Conservation (phyloP, 169 alveolate species). For the Cryptosporidium sp. region DNA sequence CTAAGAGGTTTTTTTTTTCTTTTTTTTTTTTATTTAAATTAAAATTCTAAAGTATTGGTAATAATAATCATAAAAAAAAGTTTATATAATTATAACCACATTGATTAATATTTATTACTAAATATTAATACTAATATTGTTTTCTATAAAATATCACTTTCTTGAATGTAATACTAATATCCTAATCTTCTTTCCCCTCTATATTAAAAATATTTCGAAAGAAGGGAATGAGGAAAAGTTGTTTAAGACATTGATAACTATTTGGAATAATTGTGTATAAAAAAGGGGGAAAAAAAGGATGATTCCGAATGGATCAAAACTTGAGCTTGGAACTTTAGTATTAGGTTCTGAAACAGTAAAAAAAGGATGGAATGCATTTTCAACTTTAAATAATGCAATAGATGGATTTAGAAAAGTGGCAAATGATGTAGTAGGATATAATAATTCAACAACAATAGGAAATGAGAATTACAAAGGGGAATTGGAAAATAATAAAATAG, state of each 20-base stretch:
- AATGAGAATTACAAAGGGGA: neutral
- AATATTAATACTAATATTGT: no score
- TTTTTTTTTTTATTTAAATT: neutral
- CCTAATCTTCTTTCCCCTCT: neutral
- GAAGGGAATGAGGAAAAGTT: neutral
- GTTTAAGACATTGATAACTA: no score
- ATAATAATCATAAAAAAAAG: no score
- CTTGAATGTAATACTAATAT: neutral
- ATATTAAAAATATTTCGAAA: no score
- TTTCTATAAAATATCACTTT: no score
- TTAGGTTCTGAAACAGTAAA: constrained; percentile 6
- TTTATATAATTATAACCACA: no score
- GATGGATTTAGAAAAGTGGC: constrained; percentile 34
- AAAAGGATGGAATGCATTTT: constrained; percentile 13
- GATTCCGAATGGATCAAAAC: constrained; percentile 6
- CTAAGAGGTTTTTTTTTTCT: neutral
- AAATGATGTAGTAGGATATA: neutral
- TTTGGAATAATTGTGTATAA: neutral
- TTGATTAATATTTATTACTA: no score
- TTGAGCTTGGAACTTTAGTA: neutral
- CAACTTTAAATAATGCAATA: constrained; percentile 45
- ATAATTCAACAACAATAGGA: neutral
- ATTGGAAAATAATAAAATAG: neutral
- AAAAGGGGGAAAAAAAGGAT: neutral
- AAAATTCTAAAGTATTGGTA: no score